Percentiles rank a stretch among this genome's conserved stretches.
Conservation (phyloP, 495 filamentous ascomycete genomes). For the Neurospora tetraspora region DNA sequence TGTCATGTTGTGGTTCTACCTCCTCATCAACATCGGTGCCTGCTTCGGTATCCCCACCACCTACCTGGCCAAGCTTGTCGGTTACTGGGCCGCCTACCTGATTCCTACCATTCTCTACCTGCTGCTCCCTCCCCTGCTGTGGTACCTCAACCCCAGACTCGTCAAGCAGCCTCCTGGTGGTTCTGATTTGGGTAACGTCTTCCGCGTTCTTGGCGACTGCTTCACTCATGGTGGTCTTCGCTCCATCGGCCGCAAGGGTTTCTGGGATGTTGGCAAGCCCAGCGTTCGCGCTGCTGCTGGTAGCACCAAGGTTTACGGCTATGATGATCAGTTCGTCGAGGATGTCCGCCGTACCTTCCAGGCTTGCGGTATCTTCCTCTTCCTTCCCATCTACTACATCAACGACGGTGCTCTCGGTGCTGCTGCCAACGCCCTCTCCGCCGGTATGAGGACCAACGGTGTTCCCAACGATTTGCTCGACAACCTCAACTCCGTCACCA, state of each 20-base stretch:
- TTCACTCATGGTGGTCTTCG: slow-evolving; percentile 42
- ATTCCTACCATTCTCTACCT: slow-evolving; percentile 53
- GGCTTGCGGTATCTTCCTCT: slow-evolving; percentile 43
- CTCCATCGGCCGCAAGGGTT: slow-evolving; percentile 41
- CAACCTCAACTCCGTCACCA: slow-evolving; percentile 62
- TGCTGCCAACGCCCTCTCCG: slow-evolving; percentile 43
- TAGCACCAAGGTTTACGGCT: slow-evolving; percentile 27
- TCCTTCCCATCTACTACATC: slow-evolving; percentile 55
- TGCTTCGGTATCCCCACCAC: slow-evolving; percentile 42
- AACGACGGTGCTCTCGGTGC: slow-evolving; percentile 36
- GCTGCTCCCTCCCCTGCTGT: slow-evolving; percentile 41
- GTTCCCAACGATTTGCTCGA: slow-evolving; percentile 63
- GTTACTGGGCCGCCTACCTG: slow-evolving; percentile 64
- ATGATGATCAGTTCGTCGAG: slow-evolving; percentile 41
- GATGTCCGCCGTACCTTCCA: slow-evolving; percentile 43
- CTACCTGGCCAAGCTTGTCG: slow-evolving; percentile 39
- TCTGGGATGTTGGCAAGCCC: slow-evolving; percentile 52
- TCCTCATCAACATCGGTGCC: slow-evolving; percentile 69
- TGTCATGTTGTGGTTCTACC: slow-evolving; percentile 56
- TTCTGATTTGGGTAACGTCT: slow-evolving; percentile 42
- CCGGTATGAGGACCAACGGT: slow-evolving; percentile 51
- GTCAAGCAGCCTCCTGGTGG: slow-evolving; percentile 41
- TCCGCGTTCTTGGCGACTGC: slow-evolving; percentile 40
- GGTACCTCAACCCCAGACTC: slow-evolving; percentile 35
- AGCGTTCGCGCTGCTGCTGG: slow-evolving; percentile 39